phyloP scores from a whole-genome alignment of 1,284 basidiomycete species.

The Tilletiaria anomala region DNA sequence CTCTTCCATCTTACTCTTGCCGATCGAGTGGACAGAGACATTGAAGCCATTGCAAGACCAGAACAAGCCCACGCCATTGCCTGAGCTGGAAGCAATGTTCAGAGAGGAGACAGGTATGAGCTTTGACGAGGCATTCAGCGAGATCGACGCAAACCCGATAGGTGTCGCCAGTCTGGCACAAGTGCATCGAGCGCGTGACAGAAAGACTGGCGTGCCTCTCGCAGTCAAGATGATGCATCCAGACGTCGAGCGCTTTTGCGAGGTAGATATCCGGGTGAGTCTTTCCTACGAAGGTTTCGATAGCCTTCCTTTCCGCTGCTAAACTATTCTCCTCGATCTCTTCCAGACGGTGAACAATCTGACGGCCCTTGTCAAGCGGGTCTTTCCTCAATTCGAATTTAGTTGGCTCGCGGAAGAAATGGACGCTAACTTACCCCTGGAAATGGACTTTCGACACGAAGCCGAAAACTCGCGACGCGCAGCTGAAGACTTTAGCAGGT shows the following conservation, averaged over 20 bases:
- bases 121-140: conserved; percentile 43
- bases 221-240: conserved; percentile 97
- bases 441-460: conserved; percentile 87
- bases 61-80: conserved; percentile 34
- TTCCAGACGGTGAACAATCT: conserved; percentile 43
- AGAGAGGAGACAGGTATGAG: conserved; percentile 29
- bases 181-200: conserved; percentile 72
- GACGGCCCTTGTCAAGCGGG: conserved; percentile 67
- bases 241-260: conserved; percentile 77
- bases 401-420: conserved; percentile 56
- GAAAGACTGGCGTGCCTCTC: conserved; percentile 57
- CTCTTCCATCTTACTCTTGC: conserved; percentile 54
- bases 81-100: conserved; percentile 37
- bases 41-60: conserved; percentile 48
- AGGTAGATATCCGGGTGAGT: conserved; percentile 78
- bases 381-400: conserved; percentile 73
- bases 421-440: conserved; percentile 63
- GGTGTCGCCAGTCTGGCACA: conserved; percentile 88
- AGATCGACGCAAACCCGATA: conserved; percentile 77
- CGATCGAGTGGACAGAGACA: conserved; percentile 54
- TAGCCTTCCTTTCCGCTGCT: background rate
- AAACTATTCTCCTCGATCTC: too few relatives aligned
- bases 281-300: conserved; percentile 36
- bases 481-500: conserved; percentile 53
- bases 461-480: conserved; percentile 67